phyloP scores from a whole-genome alignment of 148 eudicot species.

The Hydrangea macrophylla region DNA sequence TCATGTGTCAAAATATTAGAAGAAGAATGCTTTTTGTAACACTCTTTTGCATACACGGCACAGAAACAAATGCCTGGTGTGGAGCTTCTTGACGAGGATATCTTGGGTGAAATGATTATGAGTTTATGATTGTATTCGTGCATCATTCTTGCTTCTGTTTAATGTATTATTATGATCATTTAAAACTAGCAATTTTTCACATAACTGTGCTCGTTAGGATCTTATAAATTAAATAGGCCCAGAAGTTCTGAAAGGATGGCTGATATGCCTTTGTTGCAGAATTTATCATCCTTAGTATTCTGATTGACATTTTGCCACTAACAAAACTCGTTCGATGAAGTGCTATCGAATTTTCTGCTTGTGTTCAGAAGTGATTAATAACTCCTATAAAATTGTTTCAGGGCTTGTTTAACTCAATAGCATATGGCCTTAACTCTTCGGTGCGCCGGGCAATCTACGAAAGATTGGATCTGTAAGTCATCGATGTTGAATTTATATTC shows the following conservation, averaged over 20 bases:
- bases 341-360: neutral
- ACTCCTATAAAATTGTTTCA: slow-evolving; percentile 17
- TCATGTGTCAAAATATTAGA: neutral
- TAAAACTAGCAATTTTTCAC: neutral
- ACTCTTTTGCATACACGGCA: neutral
- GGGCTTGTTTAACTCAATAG: slow-evolving; percentile 97
- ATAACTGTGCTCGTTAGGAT: neutral
- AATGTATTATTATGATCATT: neutral
- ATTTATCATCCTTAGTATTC: slow-evolving; percentile 1
- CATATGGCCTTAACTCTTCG: slow-evolving; percentile 93
- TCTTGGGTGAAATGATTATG: neutral
- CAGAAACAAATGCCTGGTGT: neutral
- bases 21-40: neutral
- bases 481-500: slow-evolving; percentile 3
- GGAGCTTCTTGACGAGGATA: neutral
- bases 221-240: neutral
- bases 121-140: neutral
- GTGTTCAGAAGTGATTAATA: slow-evolving; percentile 4
- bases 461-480: slow-evolving; percentile 86
- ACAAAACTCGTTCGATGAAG: neutral
- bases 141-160: neutral
- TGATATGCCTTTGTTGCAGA: neutral
- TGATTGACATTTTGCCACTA: slow-evolving; percentile 8
- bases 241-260: neutral
- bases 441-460: slow-evolving; percentile 77